Percentiles rank a stretch among this genome's conserved stretches.
Conservation (phyloP, 768 basidiomycete species). For the Pleurotus platypus region DNA sequence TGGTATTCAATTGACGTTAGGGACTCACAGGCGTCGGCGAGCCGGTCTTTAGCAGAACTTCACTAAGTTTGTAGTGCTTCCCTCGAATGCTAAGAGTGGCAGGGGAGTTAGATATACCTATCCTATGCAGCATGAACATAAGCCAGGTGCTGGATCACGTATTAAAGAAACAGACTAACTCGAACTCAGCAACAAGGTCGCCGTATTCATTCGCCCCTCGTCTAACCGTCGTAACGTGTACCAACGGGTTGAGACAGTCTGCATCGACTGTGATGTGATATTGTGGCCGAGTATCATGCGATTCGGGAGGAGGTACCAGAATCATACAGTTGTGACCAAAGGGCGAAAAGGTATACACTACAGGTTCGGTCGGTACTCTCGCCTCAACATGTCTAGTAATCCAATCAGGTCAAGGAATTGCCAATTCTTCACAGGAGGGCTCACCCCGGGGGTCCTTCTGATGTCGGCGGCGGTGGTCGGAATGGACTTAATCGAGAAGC, state of each 20-base stretch:
- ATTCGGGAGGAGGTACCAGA: conserved; percentile 16
- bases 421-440: too few relatives aligned
- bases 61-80: neutral
- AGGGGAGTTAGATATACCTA: conserved; percentile 12
- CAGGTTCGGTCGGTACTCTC: conserved; percentile 1
- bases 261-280: conserved; percentile 28
- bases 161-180: conserved; percentile 19
- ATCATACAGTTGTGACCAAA: conserved; percentile 14
- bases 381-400: neutral
- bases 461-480: neutral
- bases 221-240: conserved; percentile 29
- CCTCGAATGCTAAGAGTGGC: conserved; percentile 8
- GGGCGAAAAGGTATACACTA: conserved; percentile 10
- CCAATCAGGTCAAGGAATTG: neutral
- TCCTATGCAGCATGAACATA: conserved; percentile 1
- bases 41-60: neutral
- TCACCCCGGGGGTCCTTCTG: neutral
- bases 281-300: conserved; percentile 17
- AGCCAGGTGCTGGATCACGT: neutral
- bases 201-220: conserved; percentile 24
- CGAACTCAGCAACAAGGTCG: conserved; percentile 30
- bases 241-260: conserved; percentile 33
- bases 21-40: neutral
- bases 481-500: too few relatives aligned
- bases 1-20: too few relatives aligned